A percentile compares a stretch with the other conserved stretches of the same genome.
These are phyloP conservation scores for Urtica urens DNA, from an alignment of 306 rosid species.

Conservation along the genomic window DNA sequence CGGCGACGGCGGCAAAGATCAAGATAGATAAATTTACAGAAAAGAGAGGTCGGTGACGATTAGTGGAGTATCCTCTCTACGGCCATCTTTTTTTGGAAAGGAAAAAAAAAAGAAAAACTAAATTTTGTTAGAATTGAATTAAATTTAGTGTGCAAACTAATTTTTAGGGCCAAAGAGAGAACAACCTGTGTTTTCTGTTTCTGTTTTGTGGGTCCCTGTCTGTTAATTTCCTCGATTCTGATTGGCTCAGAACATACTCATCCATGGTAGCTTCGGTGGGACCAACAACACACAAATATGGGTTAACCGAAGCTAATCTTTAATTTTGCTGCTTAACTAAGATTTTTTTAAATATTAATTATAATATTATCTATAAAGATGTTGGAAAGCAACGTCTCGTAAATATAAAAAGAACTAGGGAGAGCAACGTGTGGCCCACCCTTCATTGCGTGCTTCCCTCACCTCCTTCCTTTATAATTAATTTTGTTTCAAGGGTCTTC, in stretches of 20 bases:
- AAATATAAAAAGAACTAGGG: too few relatives aligned
- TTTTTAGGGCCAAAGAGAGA: conserved; percentile 24
- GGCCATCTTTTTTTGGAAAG: conserved; percentile 44
- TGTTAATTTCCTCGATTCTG: not conserved
- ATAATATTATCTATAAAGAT: too few relatives aligned
- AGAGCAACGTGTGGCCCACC: conserved; percentile 6
- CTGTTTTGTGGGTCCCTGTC: conserved; percentile 11
- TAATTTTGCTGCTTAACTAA: not conserved
- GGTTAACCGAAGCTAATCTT: not conserved
- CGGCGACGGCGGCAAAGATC: too few relatives aligned
- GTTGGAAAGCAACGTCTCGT: too few relatives aligned
- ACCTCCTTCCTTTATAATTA: not conserved
- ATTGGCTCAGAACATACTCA: conserved; percentile 5
- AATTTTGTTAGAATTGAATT: conserved; percentile 8
- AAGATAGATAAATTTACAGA: too few relatives aligned
- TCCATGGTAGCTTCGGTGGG: not conserved
- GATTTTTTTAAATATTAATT: too few relatives aligned
- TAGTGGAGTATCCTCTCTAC: conserved; percentile 60
- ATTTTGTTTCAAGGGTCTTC: too few relatives aligned
- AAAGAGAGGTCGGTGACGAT: too few relatives aligned
- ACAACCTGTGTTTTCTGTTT: conserved; percentile 19
- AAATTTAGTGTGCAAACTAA: conserved; percentile 19
- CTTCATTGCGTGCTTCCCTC: conserved; percentile 36
- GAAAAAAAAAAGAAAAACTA: not conserved
- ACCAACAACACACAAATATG: not conserved